These are phyloP conservation scores for Hyphodiscus hymeniophilus DNA, from an alignment of 495 filamentous ascomycete species.

Conservation along the genomic window DNA sequence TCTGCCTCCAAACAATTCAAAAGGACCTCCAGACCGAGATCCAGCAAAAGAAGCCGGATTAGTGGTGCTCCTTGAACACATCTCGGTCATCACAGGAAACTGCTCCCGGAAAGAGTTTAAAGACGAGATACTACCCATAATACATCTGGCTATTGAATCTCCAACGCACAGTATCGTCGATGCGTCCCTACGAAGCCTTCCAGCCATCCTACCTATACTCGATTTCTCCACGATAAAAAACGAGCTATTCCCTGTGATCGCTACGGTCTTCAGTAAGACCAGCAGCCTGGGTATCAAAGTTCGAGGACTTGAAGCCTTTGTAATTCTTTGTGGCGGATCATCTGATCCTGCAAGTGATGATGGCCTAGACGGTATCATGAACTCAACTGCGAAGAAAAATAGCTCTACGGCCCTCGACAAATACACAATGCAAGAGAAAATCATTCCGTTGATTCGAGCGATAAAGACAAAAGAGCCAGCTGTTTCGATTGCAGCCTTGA, in stretches of 20 bases:
- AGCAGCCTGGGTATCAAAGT: slow-evolving; percentile 92
- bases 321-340: slow-evolving; percentile 76
- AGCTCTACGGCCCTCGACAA: slow-evolving; percentile 80
- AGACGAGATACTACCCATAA: slow-evolving; percentile 80
- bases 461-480: slow-evolving; percentile 98
- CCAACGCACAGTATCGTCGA: slow-evolving; percentile 84
- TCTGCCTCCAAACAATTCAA: slow-evolving; percentile 40
- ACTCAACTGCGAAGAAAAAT: slow-evolving; percentile 40
- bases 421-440: slow-evolving; percentile 94
- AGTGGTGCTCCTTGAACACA: slow-evolving; percentile 80
- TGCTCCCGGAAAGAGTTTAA: slow-evolving; percentile 90
- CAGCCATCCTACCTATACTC: slow-evolving; percentile 66
- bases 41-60: slow-evolving; percentile 79
- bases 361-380: slow-evolving; percentile 67
- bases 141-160: slow-evolving; percentile 74
- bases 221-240: slow-evolving; percentile 96
- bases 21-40: slow-evolving; percentile 55
- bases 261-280: slow-evolving; percentile 82
- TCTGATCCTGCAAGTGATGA: slow-evolving; percentile 32
- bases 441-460: slow-evolving; percentile 78
- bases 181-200: slow-evolving; percentile 65
- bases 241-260: slow-evolving; percentile 87
- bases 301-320: slow-evolving; percentile 79
- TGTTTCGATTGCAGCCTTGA: slow-evolving; percentile 90
- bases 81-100: slow-evolving; percentile 63